Percentiles rank a stretch among this genome's conserved stretches.
These are phyloP conservation scores for Colletotrichum truncatum DNA, from an alignment of 2,329 filamentous ascomycete genomes.

Conservation along the genomic window DNA sequence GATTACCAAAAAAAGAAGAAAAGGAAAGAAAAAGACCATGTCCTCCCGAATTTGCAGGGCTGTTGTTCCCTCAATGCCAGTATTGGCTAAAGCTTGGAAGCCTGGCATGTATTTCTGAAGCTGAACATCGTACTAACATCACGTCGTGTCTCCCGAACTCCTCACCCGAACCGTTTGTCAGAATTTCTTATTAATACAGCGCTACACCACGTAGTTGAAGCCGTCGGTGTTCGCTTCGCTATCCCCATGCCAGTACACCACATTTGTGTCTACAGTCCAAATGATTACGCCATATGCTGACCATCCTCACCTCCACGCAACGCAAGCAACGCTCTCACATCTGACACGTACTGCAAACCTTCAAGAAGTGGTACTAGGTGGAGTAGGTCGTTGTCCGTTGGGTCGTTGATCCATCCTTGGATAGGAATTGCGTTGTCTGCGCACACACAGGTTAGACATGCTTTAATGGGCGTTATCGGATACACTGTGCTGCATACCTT, in stretches of 20 bases:
- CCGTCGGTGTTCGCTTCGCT: conserved; percentile 17
- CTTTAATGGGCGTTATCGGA: not conserved
- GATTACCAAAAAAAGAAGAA: too few species aligned
- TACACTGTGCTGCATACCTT: conserved; percentile 70
- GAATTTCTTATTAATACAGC: conserved; percentile 28
- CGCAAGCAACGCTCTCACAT: conserved; percentile 90
- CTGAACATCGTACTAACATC: not conserved
- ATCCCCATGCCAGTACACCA: conserved; percentile 26
- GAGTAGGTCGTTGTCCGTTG: conserved; percentile 93
- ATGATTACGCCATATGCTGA: conserved; percentile 59
- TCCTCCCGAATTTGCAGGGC: too few species aligned
- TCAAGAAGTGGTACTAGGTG: conserved; percentile 93
- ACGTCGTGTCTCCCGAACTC: not conserved
- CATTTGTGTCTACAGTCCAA: conserved; percentile 18
- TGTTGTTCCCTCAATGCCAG: too few species aligned
- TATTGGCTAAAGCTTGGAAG: not conserved
- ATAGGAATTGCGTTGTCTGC: conserved; percentile 98
- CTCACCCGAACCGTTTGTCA: not conserved
- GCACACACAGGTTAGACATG: not conserved
- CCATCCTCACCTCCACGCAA: conserved; percentile 86
- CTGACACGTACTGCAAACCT: conserved; percentile 94
- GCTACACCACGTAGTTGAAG: conserved; percentile 22
- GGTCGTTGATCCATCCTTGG: conserved; percentile 99
- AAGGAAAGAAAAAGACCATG: too few species aligned
- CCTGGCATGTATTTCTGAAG: conserved; percentile 12